These are phyloP conservation scores for Elasticomyces elasticus DNA, from an alignment of 495 filamentous ascomycete species.

Conservation along the genomic window DNA sequence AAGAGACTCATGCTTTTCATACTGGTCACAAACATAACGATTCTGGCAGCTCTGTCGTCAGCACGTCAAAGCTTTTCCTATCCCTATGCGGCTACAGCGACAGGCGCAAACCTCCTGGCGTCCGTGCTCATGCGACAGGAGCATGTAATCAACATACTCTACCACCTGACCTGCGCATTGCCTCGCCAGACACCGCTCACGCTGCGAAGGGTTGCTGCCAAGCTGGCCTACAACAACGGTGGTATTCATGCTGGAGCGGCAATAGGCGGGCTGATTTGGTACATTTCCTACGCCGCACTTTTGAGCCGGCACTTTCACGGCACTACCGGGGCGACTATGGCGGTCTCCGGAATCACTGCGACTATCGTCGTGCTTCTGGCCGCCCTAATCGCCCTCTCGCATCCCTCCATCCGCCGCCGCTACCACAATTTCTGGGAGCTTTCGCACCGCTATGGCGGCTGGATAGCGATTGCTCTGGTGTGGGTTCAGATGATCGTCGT, in stretches of 20 bases:
- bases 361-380: constrained; percentile 27
- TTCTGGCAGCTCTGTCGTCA: constrained; percentile 27
- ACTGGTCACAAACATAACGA: constrained; percentile 39
- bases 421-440: constrained; percentile 59
- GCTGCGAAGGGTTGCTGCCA: constrained; percentile 21
- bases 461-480: constrained; percentile 51
- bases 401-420: constrained; percentile 43
- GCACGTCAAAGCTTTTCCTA: constrained; percentile 24
- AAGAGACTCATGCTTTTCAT: constrained; percentile 24
- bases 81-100: constrained; percentile 32
- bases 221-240: constrained; percentile 26
- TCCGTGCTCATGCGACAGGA: constrained; percentile 36
- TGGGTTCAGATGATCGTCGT: constrained; percentile 41
- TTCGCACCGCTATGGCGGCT: constrained; percentile 58
- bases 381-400: constrained; percentile 31
- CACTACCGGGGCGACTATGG: neutral
- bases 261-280: constrained; percentile 28
- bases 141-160: constrained; percentile 28
- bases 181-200: constrained; percentile 19
- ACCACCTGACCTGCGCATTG: constrained; percentile 16
- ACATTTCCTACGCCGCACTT: constrained; percentile 15
- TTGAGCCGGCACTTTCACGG: constrained; percentile 12
- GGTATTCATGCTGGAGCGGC: constrained; percentile 26
- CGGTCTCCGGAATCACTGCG: constrained; percentile 6
- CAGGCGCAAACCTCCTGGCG: constrained; percentile 36